Evolutionary conservation across 2,329 filamentous ascomycete genomes (phyloP), one percentile per base, ranked within the genome.

Genomic region (Aspergillus tanneri): DNA sequence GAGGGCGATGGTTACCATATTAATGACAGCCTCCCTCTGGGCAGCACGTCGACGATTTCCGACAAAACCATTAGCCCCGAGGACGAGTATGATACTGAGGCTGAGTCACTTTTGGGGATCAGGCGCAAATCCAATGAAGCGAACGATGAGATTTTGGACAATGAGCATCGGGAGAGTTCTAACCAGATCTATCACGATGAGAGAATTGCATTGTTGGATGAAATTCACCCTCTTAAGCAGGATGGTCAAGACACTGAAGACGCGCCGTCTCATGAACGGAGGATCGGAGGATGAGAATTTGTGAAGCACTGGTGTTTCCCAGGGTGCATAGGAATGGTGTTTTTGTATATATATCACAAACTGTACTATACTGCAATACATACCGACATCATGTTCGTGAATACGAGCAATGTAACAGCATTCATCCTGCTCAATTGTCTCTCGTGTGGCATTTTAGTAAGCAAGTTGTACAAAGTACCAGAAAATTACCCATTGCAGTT

Each of bases 41-140:
- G 41, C 23, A 43, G 49, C 14, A 19, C 19, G 5, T 16, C 28
- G 12, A 32, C 42, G 21, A 36, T 35, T 7, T 36, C 39, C 7
- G 46, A 47, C 11, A 50, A 47, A 25, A 57, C 52, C 12, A 36
- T 64, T 22, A 53, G 54, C n/a, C 43, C 49, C 14, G 49, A 58
- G 24, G 61, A 64, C 32, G 53, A 58, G 45, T 58, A 58, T 22
- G 62, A 65, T 36, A 59, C 64, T 14, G 58, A 65, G 34, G 52
- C 50, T 2, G 61, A 65, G 45, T 53, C 52, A 2, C 46, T 54
- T 5, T 42, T 63, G 9, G 44, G 53, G 8, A 37, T 21, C 11
- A 50, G 48, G 39, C 53, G 53, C 21, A 57, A 50, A 14, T 12
- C 48, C 27, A 19, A 43, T 32, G 52, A 54, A 40, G 50, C 41